phyloP scores from a whole-genome alignment of 768 basidiomycete species.

The Candolleomyces eurysporus region DNA sequence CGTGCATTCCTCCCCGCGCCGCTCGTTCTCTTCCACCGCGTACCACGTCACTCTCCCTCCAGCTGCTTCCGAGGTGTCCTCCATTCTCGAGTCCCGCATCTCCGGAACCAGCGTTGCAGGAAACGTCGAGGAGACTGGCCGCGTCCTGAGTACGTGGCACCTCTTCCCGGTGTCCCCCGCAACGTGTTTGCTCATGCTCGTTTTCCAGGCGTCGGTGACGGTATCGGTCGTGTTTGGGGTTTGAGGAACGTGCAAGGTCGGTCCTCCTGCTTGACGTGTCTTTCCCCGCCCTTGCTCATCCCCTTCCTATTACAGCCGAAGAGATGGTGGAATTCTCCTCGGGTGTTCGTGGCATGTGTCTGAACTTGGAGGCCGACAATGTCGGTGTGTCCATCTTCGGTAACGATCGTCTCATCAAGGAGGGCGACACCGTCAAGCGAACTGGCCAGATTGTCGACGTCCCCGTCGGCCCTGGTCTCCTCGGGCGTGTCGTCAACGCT shows the following conservation, averaged over 20 bases:
- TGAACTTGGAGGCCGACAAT: conserved; percentile 99
- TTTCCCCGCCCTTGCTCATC: conserved; percentile 17
- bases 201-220: conserved; percentile 91
- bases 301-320: conserved; percentile 61
- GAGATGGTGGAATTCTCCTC: conserved; percentile 99
- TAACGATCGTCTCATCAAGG: conserved; percentile 98
- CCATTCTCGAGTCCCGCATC: conserved; percentile 98
- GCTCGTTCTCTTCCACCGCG: conserved; percentile 18
- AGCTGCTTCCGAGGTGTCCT: conserved; percentile 99
- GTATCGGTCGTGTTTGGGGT: conserved; percentile 99
- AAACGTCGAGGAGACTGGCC: conserved; percentile 99
- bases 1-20: conserved; percentile 12
- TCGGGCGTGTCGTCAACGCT: conserved; percentile 99
- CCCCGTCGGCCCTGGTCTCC: conserved; percentile 93
- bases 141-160: conserved; percentile 83
- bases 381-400: conserved; percentile 99
- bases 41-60: conserved; percentile 34
- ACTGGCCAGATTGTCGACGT: conserved; percentile 99
- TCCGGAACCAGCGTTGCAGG: conserved; percentile 86
- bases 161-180: not conserved
- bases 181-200: conserved; percentile 18
- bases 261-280: conserved; percentile 16
- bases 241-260: conserved; percentile 96
- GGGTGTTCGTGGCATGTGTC: conserved; percentile 99
- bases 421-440: conserved; percentile 99